A percentile compares a stretch with the other conserved stretches of the same genome.
phyloP scores from a whole-genome alignment of 2,329 filamentous ascomycete species.

The Parastagonospora nodorum region DNA sequence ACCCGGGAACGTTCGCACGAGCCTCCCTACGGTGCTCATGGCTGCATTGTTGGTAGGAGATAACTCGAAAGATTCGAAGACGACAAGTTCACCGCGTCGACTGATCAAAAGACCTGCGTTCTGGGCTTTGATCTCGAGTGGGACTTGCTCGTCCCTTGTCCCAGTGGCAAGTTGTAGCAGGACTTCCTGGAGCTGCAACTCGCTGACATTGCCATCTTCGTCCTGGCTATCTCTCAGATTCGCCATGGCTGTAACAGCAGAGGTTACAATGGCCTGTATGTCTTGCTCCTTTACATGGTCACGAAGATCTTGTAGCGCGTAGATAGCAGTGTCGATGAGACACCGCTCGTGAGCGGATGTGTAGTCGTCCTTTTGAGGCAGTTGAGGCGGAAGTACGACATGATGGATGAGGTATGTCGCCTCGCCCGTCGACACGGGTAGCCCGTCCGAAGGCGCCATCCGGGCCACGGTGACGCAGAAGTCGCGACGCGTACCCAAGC shows the following conservation, averaged over 20 bases:
- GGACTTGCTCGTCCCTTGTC: slow-evolving; percentile 23
- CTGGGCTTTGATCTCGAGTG: slow-evolving; percentile 51
- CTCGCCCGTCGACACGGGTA: not conserved
- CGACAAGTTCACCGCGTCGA: slow-evolving; percentile 19
- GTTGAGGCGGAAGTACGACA: slow-evolving; percentile 53
- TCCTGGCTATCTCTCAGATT: not conserved
- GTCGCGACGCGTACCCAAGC: not conserved
- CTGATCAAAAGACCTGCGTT: slow-evolving; percentile 55
- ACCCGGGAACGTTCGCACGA: slow-evolving; percentile 54
- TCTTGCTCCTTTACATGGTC: not conserved
- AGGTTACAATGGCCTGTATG: not conserved
- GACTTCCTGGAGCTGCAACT: slow-evolving; percentile 9
- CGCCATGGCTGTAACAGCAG: not conserved
- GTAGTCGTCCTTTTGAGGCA: slow-evolving; percentile 45
- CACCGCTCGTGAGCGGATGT: not conserved
- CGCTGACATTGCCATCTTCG: slow-evolving; percentile 13
- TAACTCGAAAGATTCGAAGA: slow-evolving; percentile 55
- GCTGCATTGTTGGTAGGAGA: slow-evolving; percentile 49
- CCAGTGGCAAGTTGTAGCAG: slow-evolving; percentile 20
- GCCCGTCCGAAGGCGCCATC: not conserved
- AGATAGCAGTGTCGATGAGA: slow-evolving; percentile 4
- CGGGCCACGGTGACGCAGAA: not conserved
- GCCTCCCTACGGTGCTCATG: slow-evolving; percentile 45
- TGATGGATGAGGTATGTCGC: slow-evolving; percentile 50
- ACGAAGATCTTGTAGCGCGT: slow-evolving; percentile 4